Conservation (phyloP, 805 yeast species). For the Lipomyces yamanashiensis region DNA sequence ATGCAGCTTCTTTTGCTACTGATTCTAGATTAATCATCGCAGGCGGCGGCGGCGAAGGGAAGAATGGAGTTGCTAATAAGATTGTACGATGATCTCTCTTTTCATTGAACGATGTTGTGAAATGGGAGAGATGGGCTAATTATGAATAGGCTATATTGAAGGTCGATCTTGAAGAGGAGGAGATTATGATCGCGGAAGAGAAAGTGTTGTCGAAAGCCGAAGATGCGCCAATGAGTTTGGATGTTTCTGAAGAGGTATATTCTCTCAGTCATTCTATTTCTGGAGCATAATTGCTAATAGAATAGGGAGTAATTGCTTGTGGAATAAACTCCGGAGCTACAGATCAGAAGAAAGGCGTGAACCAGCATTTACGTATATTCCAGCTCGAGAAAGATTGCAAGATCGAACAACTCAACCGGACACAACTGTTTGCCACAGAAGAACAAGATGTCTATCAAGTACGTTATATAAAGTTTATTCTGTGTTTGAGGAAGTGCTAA, state of each 20-base stretch:
- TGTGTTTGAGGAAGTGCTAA: no score
- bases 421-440: slow-evolving; percentile 57
- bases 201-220: slow-evolving; percentile 50
- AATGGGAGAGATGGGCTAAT: neutral
- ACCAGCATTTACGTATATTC: slow-evolving; percentile 74
- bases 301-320: slow-evolving; percentile 57
- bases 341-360: slow-evolving; percentile 61
- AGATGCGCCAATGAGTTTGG: slow-evolving; percentile 88
- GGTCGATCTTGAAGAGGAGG: slow-evolving; percentile 56
- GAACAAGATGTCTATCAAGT: slow-evolving; percentile 61
- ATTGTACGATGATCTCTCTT: no score
- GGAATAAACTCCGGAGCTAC: slow-evolving; percentile 70
- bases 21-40: slow-evolving; percentile 67
- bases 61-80: slow-evolving; percentile 85
- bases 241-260: slow-evolving; percentile 49
- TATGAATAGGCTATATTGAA: slow-evolving; percentile 56
- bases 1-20: slow-evolving; percentile 72
- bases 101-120: no score
- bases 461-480: neutral
- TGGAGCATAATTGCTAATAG: neutral
- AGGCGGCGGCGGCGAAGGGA: slow-evolving; percentile 97
- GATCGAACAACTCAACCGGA: slow-evolving; percentile 52
- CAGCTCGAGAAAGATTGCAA: slow-evolving; percentile 40
- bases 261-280: neutral
- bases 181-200: slow-evolving; percentile 12